Base-by-base conservation (phyloP, 1,284 basidiomycete genomes). In the Papiliotrema laurentii region DNA sequence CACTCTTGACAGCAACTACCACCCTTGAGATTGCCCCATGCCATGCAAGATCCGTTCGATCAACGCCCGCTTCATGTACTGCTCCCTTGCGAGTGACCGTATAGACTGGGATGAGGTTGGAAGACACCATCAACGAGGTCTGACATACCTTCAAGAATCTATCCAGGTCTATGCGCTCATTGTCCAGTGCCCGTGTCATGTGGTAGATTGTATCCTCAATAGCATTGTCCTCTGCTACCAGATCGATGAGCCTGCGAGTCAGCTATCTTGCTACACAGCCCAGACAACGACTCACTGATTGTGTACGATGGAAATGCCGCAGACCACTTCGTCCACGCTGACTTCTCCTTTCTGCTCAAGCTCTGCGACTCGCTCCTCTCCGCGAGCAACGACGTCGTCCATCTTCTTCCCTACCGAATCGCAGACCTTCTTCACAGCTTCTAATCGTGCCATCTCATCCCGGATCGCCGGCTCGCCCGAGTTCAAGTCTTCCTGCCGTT, bases 181-280 rank as follows among this genome's bases (percentile, higher is more conserved):
- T 80, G 66, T 94, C 94, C 56, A 99, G 78, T 3, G 92, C 94
- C 50, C 93, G 82, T 50, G 93, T 90, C 45, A 99, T 81, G 69
- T 98, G 93, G 75, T 97, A 98, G 53, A 97, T 86, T 24, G 94
- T 94, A 73, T 98, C 96, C 72, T 97, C 92, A 62, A 98, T 90
- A 0, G 94, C 92, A 61, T 93, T 92, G 72, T 98, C 96, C 71
- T 98, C 96, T n/a, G 96, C 92, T 6, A 97, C 85, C 21, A 98
- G 79, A 68, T 96, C 89, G 58, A 97, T 83, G 22, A 98, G 77
- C 72, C 93, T 97, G 66, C 5, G 19, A 39, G 10, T 53, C 41
- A 55, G 53, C 34, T 28, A 7, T 26, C n/a, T 25, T 30, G 7
- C 14, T 27, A 13, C 16, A 19, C n/a, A 2, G 25, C 16, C 22